Conservation (phyloP, 257 asterid species). For the Jasminum sambac region DNA sequence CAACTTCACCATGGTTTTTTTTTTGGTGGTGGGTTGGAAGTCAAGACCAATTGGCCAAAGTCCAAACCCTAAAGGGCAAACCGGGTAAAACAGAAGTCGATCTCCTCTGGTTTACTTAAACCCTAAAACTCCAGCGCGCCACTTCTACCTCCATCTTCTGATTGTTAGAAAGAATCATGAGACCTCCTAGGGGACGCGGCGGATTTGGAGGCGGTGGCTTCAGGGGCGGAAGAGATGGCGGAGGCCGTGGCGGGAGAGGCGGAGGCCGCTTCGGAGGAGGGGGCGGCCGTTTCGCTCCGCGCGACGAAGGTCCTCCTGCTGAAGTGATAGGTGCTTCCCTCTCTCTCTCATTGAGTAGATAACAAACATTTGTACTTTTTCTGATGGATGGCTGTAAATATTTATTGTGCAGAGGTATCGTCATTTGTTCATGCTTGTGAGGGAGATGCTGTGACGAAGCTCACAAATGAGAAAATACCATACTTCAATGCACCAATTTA, state of each 20-base stretch:
- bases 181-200: conserved; percentile 98
- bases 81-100: neutral
- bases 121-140: conserved; percentile 27
- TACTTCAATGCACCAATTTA: conserved; percentile 94
- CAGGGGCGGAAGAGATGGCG: conserved; percentile 55
- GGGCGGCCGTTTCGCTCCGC: conserved; percentile 50
- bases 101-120: conserved; percentile 13
- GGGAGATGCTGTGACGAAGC: conserved; percentile 94
- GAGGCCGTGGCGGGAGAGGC: conserved; percentile 47
- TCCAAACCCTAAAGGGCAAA: neutral
- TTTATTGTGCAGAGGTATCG: conserved; percentile 62
- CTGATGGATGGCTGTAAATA: neutral
- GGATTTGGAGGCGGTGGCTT: conserved; percentile 65
- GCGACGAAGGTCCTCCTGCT: conserved; percentile 78
- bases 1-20: too few species aligned
- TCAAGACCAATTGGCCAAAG: too few species aligned
- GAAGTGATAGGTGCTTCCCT: conserved; percentile 59
- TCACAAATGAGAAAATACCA: conserved; percentile 83
- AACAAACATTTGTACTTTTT: neutral
- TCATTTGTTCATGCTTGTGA: conserved; percentile 82
- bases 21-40: too few species aligned
- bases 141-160: neutral
- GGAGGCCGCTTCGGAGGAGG: conserved; percentile 41
- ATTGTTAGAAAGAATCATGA: conserved; percentile 38
- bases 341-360: neutral